Evolutionary conservation across 2,329 filamentous ascomycete species (phyloP).

Genomic region (Fusarium sp.): DNA sequence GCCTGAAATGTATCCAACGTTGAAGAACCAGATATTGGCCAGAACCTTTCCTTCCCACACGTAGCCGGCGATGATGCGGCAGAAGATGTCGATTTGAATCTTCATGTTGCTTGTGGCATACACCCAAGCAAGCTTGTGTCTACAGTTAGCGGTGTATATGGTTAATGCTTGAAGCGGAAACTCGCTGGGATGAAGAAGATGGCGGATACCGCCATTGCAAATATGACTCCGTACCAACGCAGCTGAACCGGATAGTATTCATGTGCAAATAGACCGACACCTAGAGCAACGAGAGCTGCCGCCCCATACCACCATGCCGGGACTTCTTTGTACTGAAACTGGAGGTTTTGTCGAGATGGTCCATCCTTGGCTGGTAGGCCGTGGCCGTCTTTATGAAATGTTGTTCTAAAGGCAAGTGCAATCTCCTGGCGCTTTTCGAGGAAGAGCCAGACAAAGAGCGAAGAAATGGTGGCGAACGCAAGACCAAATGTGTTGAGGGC

Average conservation of each 20-base stretch:
- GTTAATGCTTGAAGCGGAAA: too few species aligned
- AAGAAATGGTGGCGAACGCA: constrained; percentile 63
- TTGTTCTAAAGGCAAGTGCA: constrained; percentile 6
- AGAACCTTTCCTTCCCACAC: constrained; percentile 57
- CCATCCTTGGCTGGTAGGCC: neutral
- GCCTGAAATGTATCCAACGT: constrained; percentile 55
- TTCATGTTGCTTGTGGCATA: constrained; percentile 58
- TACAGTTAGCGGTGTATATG: too few species aligned
- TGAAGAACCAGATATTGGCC: constrained; percentile 54
- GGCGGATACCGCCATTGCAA: constrained; percentile 44
- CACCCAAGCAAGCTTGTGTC: constrained; percentile 23
- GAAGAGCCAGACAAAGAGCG: constrained; percentile 48
- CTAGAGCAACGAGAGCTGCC: constrained; percentile 34
- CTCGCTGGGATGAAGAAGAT: constrained; percentile 47
- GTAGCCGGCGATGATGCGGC: constrained; percentile 59
- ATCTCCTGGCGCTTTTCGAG: constrained; percentile 47
- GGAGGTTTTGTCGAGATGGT: neutral
- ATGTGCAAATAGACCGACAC: constrained; percentile 45
- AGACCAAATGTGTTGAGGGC: constrained; percentile 64
- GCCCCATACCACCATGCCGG: constrained; percentile 45
- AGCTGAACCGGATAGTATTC: constrained; percentile 49
- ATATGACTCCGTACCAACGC: constrained; percentile 48
- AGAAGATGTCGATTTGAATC: constrained; percentile 59
- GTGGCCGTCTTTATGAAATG: neutral
- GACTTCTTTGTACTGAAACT: constrained; percentile 33